A percentile compares a stretch with the other conserved stretches of the same genome.
Evolutionary conservation across 1,284 basidiomycete species (phyloP).

Genomic region (Malassezia dermatis): DNA sequence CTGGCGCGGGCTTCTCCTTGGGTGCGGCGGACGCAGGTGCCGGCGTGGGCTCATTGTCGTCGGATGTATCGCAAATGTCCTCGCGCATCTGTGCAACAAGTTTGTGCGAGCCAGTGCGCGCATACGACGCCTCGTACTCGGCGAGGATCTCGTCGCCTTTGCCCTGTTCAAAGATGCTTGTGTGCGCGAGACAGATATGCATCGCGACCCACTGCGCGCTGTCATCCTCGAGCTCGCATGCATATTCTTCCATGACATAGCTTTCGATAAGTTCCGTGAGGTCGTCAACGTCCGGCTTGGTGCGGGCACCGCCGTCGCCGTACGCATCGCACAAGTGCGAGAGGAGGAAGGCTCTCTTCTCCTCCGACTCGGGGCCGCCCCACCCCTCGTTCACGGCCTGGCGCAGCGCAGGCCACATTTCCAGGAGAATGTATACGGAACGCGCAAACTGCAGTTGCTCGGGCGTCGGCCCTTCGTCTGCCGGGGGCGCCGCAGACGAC

Average conservation of each 20-base stretch:
- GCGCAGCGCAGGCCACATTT: constrained; percentile 43
- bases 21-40: neutral
- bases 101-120: constrained; percentile 12
- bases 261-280: constrained; percentile 34
- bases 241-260: constrained; percentile 42
- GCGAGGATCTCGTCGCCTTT: constrained; percentile 23
- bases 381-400: constrained; percentile 40
- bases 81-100: constrained; percentile 1
- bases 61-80: constrained; percentile 1
- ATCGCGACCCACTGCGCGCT: constrained; percentile 31
- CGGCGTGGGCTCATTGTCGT: constrained; percentile 18
- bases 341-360: constrained; percentile 38
- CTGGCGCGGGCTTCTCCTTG: constrained; percentile 16
- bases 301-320: constrained; percentile 23
- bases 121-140: constrained; percentile 27
- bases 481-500: constrained; percentile 1
- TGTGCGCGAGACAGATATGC: constrained; percentile 27
- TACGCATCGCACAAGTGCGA: constrained; percentile 38
- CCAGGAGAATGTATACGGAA: constrained; percentile 32
- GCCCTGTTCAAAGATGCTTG: constrained; percentile 25
- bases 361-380: constrained; percentile 38
- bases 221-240: constrained; percentile 38
- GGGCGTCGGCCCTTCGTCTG: constrained; percentile 19
- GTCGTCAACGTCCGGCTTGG: constrained; percentile 38
- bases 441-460: constrained; percentile 43